Conservation (phyloP, 495 filamentous ascomycete species). For the Achaetomiella virescens region DNA sequence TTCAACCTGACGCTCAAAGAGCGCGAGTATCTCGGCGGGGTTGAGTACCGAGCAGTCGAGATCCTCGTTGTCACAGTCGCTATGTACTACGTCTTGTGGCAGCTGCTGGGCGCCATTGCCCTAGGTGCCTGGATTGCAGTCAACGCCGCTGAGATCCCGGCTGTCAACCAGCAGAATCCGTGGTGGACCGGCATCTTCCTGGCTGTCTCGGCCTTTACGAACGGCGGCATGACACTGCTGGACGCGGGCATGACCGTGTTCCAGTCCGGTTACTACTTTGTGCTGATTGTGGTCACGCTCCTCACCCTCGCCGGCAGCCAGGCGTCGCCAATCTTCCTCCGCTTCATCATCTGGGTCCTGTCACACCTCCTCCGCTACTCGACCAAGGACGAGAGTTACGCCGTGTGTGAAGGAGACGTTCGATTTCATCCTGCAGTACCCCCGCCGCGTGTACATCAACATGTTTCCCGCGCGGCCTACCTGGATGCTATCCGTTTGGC, state of each 20-base stretch:
- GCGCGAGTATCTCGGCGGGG: conserved; percentile 66
- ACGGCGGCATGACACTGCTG: conserved; percentile 78
- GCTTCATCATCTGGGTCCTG: conserved; percentile 68
- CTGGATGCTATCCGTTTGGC: conserved; percentile 68
- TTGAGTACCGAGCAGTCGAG: conserved; percentile 73
- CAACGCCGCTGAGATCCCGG: conserved; percentile 51
- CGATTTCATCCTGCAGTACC: conserved; percentile 75
- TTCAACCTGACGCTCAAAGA: conserved; percentile 60
- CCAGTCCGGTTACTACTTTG: conserved; percentile 53
- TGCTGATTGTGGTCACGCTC: conserved; percentile 67
- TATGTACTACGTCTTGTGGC: conserved; percentile 66
- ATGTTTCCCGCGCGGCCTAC: conserved; percentile 75
- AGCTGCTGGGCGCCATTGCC: conserved; percentile 63
- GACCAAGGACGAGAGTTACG: conserved; percentile 24
- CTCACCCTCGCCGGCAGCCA: conserved; percentile 86
- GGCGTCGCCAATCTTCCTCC: conserved; percentile 66
- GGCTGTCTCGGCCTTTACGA: conserved; percentile 74
- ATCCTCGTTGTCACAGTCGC: conserved; percentile 66
- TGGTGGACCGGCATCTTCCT: conserved; percentile 69
- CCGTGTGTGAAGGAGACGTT: conserved; percentile 56
- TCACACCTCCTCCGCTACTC: conserved; percentile 26
- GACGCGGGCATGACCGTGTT: conserved; percentile 77
- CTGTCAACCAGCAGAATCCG: conserved; percentile 58
- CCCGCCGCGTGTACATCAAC: conserved; percentile 77
- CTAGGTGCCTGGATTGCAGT: conserved; percentile 65